Conservation (phyloP, 2,329 filamentous ascomycete genomes). For the Colletotrichum sp. region DNA sequence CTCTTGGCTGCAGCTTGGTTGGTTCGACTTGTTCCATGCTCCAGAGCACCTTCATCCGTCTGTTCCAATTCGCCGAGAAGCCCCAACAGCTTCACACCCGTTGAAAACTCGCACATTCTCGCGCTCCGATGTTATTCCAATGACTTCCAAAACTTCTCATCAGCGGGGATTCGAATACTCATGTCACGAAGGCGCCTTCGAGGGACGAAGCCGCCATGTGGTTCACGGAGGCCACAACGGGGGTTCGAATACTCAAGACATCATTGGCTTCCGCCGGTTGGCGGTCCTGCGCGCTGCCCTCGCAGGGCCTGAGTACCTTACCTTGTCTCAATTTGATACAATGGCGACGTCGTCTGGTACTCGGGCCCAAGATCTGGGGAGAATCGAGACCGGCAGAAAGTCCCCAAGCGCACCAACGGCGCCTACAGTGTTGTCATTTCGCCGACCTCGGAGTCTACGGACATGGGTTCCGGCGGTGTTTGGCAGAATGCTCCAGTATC, state of each 20-base stretch:
- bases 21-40: neutral
- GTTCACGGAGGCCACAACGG: no score
- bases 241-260: neutral
- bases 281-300: neutral
- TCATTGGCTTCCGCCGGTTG: neutral
- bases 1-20: fast-evolving
- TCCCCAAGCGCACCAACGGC: neutral
- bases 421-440: neutral
- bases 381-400: fast-evolving
- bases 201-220: neutral
- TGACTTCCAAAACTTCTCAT: neutral
- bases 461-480: neutral
- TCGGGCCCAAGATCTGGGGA: fast-evolving
- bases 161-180: neutral
- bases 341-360: neutral
- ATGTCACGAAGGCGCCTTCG: neutral
- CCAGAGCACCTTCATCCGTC: neutral
- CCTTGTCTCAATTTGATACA: neutral
- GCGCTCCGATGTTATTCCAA: neutral
- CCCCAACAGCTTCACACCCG: neutral
- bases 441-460: neutral
- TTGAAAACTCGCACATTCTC: neutral
- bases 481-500: fast-evolving
- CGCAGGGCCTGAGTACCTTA: neutral
- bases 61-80: neutral